phyloP scores from a whole-genome alignment of 2,329 filamentous ascomycete genomes.

The Cladosporium sp. region DNA sequence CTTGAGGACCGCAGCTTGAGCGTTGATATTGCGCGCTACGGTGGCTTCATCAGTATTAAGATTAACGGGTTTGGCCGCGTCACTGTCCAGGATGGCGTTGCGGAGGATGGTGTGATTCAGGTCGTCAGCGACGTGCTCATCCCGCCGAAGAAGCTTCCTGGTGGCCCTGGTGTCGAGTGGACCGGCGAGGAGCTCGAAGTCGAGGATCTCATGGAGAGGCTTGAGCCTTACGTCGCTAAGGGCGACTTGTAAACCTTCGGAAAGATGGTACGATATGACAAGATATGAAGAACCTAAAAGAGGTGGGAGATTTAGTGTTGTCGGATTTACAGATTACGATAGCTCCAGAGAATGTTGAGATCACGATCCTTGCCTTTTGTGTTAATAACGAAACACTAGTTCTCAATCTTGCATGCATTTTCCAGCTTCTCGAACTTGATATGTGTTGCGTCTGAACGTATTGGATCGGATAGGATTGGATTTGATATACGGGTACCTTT shows the following conservation, averaged over 20 bases:
- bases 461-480: too few species aligned
- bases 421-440: too few species aligned
- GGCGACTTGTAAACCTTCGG: conserved; percentile 18
- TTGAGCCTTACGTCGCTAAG: conserved; percentile 41
- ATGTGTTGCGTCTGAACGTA: too few species aligned
- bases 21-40: conserved; percentile 64
- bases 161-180: conserved; percentile 34
- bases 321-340: not conserved
- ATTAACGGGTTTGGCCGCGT: conserved; percentile 69
- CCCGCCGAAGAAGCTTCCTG: conserved; percentile 57
- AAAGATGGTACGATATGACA: not conserved
- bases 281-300: not conserved
- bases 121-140: conserved; percentile 67
- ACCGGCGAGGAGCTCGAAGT: conserved; percentile 49
- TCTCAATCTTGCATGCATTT: too few species aligned
- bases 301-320: not conserved
- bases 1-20: conserved; percentile 59
- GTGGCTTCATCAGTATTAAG: conserved; percentile 63
- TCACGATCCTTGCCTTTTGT: too few species aligned
- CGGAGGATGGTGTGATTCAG: conserved; percentile 76
- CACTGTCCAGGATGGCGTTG: conserved; percentile 61
- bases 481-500: too few species aligned
- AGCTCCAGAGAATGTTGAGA: too few species aligned
- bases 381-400: too few species aligned
- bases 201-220: conserved; percentile 54